Base-by-base conservation (phyloP, 208 protist species). In the Leishmania arabica region DNA sequence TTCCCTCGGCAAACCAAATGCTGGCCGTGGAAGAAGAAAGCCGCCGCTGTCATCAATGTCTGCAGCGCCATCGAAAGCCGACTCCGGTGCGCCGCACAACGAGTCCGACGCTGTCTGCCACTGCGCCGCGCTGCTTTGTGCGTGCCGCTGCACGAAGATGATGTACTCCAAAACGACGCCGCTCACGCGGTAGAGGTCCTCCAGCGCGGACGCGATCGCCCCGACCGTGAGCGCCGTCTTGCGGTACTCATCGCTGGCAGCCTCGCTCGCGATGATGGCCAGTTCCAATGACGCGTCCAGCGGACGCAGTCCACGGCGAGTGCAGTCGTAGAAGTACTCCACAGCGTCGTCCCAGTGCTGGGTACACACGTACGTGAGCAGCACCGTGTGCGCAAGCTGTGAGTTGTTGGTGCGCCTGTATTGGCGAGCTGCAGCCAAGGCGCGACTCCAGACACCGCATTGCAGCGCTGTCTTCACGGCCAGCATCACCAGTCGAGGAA, bases 81-180 rank as follows among this genome's bases (percentile, higher is more conserved):
- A 51, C 40, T 37, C 21, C 45, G 8, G 45, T 11, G n/a, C n/a
- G 13, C 45, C 3, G 72, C 72, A 76, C 74, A 21, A 64, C 53
- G 34, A 42, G 34, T n/a, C 31, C 56, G 37, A 31, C 54, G 19
- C 37, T 40, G n/a, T 27, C 31, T 51, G 31, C 40, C 76, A 73
- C 45, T 80, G 47, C 34, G 40, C 40, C 1, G 82, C 79, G 11
- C 68, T 62, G 47, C 71, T 4, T 45, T 83, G 72, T 71, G 83
- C 75, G 73, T 88, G 87, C 24, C 86, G 88, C 58, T 89, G 88
- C 40, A 96, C 93, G 31, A 94, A 83, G 37, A 93, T 58, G 24
- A 97, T 88, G 78, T 97, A 90, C 83, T 95, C 85, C 79, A 93
- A 88, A 58, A 95, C 82, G 24, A 86, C 85, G 9, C 91, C 93